Percentiles rank a stretch among this genome's conserved stretches.
Evolutionary conservation across 352 stramenopile genomes (phyloP).

Genomic region (Globisporangium nagaii): DNA sequence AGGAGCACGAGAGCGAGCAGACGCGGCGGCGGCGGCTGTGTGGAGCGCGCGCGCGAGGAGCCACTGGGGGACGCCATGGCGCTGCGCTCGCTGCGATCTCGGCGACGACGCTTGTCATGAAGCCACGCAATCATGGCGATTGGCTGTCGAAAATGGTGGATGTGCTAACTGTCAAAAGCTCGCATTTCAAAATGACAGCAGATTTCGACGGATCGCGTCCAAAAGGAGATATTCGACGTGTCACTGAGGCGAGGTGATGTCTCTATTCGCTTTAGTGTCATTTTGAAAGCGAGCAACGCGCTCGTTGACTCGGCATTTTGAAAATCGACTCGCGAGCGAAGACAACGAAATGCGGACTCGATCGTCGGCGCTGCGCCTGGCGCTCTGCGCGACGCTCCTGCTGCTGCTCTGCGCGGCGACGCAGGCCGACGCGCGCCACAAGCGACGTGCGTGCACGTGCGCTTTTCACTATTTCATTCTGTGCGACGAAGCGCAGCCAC

Average conservation of each 20-base stretch:
- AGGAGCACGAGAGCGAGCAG: not conserved
- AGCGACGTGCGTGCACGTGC: slow-evolving; percentile 1
- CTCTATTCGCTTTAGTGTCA: too few relatives aligned
- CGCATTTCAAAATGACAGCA: too few relatives aligned
- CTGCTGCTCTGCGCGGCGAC: not conserved
- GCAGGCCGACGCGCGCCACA: not conserved
- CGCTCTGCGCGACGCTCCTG: slow-evolving; percentile 1
- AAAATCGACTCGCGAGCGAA: too few relatives aligned
- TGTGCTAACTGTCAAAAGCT: too few relatives aligned
- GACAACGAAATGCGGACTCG: not conserved
- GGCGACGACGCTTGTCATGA: not conserved
- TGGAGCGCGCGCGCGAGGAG: not conserved
- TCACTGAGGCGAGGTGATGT: too few relatives aligned
- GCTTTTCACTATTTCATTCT: not conserved
- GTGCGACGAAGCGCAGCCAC: too few relatives aligned
- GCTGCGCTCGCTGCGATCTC: not conserved
- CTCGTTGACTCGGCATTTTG: too few relatives aligned
- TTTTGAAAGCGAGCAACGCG: too few relatives aligned
- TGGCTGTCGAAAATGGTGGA: not conserved
- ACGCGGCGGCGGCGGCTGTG: too few relatives aligned
- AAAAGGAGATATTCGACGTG: too few relatives aligned
- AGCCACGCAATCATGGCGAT: slow-evolving; percentile 2
- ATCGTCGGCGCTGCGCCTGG: not conserved
- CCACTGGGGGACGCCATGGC: not conserved
- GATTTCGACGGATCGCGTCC: too few relatives aligned